These are phyloP conservation scores for Tritrichomonas foetus DNA, from an alignment of 208 protist species.

Conservation along the genomic window DNA sequence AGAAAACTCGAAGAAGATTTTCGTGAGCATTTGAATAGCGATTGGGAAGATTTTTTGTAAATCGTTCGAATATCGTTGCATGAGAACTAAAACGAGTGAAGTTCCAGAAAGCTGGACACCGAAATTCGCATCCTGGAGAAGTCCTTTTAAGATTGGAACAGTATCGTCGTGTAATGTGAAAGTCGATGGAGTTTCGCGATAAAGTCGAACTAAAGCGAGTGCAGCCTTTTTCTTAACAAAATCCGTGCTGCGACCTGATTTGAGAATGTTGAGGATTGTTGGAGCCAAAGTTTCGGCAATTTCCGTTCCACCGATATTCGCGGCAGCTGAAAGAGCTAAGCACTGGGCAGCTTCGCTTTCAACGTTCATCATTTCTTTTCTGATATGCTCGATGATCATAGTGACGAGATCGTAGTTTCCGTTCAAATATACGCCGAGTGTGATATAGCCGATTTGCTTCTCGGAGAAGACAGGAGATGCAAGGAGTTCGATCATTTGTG, in stretches of 20 bases:
- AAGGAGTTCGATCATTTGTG: slow-evolving; percentile 94
- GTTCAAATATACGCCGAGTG: slow-evolving; percentile 39
- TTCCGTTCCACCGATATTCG: slow-evolving; percentile 47
- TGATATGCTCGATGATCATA: slow-evolving; percentile 92
- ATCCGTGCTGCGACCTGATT: slow-evolving; percentile 61
- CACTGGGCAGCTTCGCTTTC: slow-evolving; percentile 75
- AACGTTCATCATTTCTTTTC: slow-evolving; percentile 77
- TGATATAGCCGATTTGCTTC: slow-evolving; percentile 57
- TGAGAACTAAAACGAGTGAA: slow-evolving; percentile 75
- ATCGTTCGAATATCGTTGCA: neutral
- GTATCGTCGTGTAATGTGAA: slow-evolving; percentile 62
- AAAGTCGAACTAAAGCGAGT: slow-evolving; percentile 87
- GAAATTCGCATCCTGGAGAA: slow-evolving; percentile 72
- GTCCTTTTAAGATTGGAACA: slow-evolving; percentile 69
- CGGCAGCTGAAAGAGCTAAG: slow-evolving; percentile 58
- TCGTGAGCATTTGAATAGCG: slow-evolving; percentile 52
- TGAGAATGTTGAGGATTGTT: slow-evolving; percentile 82
- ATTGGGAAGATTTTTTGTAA: neutral
- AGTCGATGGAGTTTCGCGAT: slow-evolving; percentile 73
- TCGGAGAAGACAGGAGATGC: slow-evolving; percentile 75
- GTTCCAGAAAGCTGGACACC: slow-evolving; percentile 80
- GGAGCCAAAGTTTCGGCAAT: slow-evolving; percentile 86
- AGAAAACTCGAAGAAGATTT: slow-evolving; percentile 47
- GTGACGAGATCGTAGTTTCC: slow-evolving; percentile 86
- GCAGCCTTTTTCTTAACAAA: slow-evolving; percentile 94